Percentiles rank a stretch among this genome's conserved stretches.
These are phyloP conservation scores for Didymella exigua DNA, from an alignment of 2,329 filamentous ascomycete species.

Conservation along the genomic window DNA sequence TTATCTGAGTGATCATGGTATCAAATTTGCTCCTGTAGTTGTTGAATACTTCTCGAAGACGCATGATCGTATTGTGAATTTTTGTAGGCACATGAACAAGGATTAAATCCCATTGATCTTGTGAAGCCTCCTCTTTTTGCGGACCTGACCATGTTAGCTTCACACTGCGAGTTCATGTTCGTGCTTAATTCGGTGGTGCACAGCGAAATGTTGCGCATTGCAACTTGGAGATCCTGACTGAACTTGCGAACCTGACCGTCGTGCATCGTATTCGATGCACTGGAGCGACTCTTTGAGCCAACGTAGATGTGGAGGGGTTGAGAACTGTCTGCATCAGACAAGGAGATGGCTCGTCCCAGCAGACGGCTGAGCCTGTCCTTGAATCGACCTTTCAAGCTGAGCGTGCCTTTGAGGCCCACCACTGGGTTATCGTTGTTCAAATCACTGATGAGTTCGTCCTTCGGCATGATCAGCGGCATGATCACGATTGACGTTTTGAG, in stretches of 20 bases:
- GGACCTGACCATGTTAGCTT: slow-evolving; percentile 2
- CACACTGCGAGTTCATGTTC: not conserved
- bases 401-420: not conserved
- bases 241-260: not conserved
- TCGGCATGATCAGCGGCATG: not conserved
- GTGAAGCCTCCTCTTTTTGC: not conserved
- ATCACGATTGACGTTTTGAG: not conserved
- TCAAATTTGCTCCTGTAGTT: not conserved
- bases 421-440: not conserved
- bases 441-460: not conserved
- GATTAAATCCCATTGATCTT: not conserved
- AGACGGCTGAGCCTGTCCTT: not conserved
- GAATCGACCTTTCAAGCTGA: not conserved
- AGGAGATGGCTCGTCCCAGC: not conserved
- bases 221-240: not conserved
- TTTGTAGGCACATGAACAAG: not conserved
- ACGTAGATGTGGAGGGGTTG: not conserved
- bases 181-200: not conserved
- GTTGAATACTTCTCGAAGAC: not conserved
- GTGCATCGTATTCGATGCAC: not conserved
- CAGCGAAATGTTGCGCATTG: not conserved
- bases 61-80: not conserved
- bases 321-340: not conserved
- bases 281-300: too few species aligned
- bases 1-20: slow-evolving; percentile 1